phyloP scores from a whole-genome alignment of 805 yeast species.

The Metschnikowia henanensis region DNA sequence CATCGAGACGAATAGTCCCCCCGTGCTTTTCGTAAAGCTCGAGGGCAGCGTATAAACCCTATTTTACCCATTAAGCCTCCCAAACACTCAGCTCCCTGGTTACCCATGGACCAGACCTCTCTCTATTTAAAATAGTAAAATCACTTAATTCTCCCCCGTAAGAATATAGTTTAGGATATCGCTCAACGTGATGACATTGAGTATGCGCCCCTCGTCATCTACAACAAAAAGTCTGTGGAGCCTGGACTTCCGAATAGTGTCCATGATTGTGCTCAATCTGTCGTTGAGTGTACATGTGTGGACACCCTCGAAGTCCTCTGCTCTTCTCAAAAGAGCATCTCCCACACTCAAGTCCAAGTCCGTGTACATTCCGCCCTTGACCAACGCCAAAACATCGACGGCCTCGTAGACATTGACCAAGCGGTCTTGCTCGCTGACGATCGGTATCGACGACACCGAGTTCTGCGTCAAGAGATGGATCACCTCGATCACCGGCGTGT shows the following conservation, averaged over 20 bases:
- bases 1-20: too few relatives aligned
- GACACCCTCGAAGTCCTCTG: conserved; percentile 97
- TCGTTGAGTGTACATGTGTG: conserved; percentile 92
- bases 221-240: conserved; percentile 91
- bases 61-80: too few relatives aligned
- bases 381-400: conserved; percentile 87
- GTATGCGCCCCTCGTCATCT: conserved; percentile 72
- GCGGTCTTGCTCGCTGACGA: conserved; percentile 69
- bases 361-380: conserved; percentile 91
- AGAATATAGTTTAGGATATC: conserved; percentile 86
- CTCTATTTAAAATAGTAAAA: too few relatives aligned
- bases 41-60: too few relatives aligned
- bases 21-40: too few relatives aligned
- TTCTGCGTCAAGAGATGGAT: conserved; percentile 76
- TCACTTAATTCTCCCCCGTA: conserved; percentile 49
- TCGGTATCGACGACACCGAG: conserved; percentile 92
- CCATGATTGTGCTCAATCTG: conserved; percentile 84
- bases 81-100: too few relatives aligned
- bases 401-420: conserved; percentile 93
- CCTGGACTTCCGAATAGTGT: conserved; percentile 87
- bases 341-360: conserved; percentile 92
- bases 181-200: conserved; percentile 86
- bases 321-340: conserved; percentile 89
- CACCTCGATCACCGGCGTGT: conserved; percentile 91
- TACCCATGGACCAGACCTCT: too few relatives aligned